Conservation (phyloP, 2,329 filamentous ascomycete genomes). For the Beauveria asiatica region DNA sequence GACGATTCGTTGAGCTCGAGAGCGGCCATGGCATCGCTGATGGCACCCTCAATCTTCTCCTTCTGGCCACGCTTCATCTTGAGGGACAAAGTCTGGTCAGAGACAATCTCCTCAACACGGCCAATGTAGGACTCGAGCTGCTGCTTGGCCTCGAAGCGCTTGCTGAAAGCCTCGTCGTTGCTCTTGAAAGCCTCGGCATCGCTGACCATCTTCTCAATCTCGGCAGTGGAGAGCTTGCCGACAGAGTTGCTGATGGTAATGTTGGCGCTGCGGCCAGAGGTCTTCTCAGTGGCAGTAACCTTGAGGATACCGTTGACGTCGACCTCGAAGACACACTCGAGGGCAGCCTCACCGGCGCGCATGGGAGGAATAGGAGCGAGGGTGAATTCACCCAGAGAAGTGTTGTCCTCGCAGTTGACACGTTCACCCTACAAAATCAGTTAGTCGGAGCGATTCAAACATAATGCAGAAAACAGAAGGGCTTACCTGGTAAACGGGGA, state of each 20-base stretch:
- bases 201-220: constrained; percentile 98
- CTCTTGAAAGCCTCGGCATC: constrained; percentile 98
- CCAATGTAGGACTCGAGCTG: constrained; percentile 98
- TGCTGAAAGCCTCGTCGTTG: constrained; percentile 97
- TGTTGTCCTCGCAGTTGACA: constrained; percentile 98
- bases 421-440: constrained; percentile 75
- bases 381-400: constrained; percentile 93
- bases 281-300: constrained; percentile 98
- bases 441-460: not conserved
- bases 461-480: no score
- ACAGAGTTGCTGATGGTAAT: constrained; percentile 99
- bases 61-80: constrained; percentile 99
- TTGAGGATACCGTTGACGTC: constrained; percentile 99
- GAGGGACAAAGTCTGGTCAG: constrained; percentile 87
- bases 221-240: constrained; percentile 86
- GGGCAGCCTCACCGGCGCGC: constrained; percentile 90
- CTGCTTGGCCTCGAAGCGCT: constrained; percentile 98
- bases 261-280: constrained; percentile 93
- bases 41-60: constrained; percentile 97
- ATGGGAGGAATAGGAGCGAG: constrained; percentile 79
- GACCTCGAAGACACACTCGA: constrained; percentile 98
- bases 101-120: constrained; percentile 97
- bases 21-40: constrained; percentile 95
- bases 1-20: constrained; percentile 89
- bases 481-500: constrained; percentile 57